These are phyloP conservation scores for Phyllosticta ampelicida DNA, from an alignment of 2,329 filamentous ascomycete genomes.

Conservation along the genomic window DNA sequence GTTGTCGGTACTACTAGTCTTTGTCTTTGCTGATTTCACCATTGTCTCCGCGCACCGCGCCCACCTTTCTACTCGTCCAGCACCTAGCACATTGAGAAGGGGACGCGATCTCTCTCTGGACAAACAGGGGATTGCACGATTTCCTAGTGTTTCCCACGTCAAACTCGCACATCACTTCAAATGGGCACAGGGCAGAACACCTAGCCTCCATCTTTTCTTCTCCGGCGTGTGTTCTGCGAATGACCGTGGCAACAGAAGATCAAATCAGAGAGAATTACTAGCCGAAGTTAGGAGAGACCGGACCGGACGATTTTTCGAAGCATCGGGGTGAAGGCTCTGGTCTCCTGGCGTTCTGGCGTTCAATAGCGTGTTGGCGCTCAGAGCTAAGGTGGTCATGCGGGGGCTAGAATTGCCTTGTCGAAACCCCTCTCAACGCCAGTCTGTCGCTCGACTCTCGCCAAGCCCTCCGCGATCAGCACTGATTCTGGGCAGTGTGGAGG, in stretches of 20 bases:
- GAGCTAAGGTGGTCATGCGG: neutral
- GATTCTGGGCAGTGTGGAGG: neutral
- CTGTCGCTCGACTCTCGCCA: neutral
- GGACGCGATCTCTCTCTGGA: too few relatives aligned
- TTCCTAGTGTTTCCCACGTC: too few relatives aligned
- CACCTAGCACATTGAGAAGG: too few relatives aligned
- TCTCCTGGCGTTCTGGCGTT: neutral
- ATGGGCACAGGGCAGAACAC: neutral
- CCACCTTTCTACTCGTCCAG: too few relatives aligned
- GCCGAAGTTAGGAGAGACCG: neutral
- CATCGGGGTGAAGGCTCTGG: neutral
- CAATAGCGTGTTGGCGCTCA: neutral
- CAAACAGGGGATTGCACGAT: too few relatives aligned
- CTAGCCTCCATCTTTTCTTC: neutral
- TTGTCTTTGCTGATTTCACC: too few relatives aligned
- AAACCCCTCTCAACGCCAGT: neutral
- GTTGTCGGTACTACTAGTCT: neutral
- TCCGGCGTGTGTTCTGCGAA: neutral
- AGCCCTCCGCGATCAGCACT: neutral
- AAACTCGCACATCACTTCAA: too few relatives aligned
- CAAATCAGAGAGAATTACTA: neutral
- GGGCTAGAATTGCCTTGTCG: neutral
- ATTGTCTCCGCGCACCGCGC: too few relatives aligned
- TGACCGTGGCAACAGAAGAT: neutral
- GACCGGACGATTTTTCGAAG: neutral